Evolutionary conservation across 2,329 filamentous ascomycete species (phyloP).

Genomic region (Stagonosporopsis chrysanthemi): DNA sequence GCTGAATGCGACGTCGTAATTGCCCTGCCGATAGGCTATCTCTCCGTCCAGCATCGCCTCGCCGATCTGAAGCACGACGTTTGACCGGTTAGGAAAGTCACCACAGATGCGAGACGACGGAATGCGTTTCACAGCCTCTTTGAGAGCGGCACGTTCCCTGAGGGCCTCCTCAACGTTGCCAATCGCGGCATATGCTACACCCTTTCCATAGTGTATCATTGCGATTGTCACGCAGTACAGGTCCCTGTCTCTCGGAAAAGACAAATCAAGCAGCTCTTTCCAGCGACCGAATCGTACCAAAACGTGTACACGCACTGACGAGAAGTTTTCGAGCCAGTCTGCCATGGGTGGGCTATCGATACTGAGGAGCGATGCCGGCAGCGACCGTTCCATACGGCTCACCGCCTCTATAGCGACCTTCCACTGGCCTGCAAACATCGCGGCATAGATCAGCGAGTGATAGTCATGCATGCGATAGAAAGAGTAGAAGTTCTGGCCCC

Average conservation of each 20-base stretch:
- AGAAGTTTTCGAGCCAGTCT: conserved; percentile 77
- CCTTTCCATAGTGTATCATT: conserved; percentile 72
- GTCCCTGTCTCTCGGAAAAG: conserved; percentile 63
- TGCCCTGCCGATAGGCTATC: conserved; percentile 70
- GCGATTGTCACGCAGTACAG: conserved; percentile 76
- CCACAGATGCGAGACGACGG: conserved; percentile 63
- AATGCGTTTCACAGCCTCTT: conserved; percentile 60
- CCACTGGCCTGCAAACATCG: conserved; percentile 77
- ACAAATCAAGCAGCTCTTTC: conserved; percentile 67
- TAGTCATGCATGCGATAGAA: conserved; percentile 78
- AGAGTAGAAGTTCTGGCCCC: conserved; percentile 75
- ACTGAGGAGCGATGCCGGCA: conserved; percentile 70
- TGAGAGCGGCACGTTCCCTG: conserved; percentile 60
- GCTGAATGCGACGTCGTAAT: conserved; percentile 66
- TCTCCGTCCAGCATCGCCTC: conserved; percentile 75
- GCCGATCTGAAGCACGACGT: conserved; percentile 68
- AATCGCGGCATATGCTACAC: conserved; percentile 69
- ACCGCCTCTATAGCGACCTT: conserved; percentile 68
- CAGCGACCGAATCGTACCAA: conserved; percentile 77
- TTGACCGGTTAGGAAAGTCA: conserved; percentile 73
- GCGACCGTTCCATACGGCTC: conserved; percentile 64
- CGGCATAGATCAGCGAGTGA: conserved; percentile 78
- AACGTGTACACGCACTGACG: conserved; percentile 72
- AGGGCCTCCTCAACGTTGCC: conserved; percentile 64
- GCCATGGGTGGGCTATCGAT: conserved; percentile 76